Evolutionary conservation across 495 filamentous ascomycete species (phyloP).

Genomic region (Friedmanniomyces endolithicus): DNA sequence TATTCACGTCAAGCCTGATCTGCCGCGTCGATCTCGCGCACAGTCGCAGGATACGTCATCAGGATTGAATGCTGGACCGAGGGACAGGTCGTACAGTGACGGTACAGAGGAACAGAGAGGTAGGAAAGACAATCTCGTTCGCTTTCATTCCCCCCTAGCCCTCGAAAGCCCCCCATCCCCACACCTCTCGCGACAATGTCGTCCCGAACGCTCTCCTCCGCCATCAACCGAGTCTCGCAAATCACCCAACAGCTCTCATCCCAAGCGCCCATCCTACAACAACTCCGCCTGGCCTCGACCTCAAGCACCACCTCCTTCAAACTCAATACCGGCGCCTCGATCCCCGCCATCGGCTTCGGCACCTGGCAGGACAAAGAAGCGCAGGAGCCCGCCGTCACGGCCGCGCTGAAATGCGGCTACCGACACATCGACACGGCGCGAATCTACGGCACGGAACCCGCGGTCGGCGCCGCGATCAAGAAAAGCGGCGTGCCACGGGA

Average conservation of each 20-base stretch:
- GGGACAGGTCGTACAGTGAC: too few relatives aligned
- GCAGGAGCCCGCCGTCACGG: conserved; percentile 25
- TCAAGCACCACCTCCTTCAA: conserved; percentile 8
- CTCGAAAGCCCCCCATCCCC: too few relatives aligned
- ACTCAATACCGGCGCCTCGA: conserved; percentile 30
- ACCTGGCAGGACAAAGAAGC: conserved; percentile 37
- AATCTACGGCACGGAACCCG: conserved; percentile 26
- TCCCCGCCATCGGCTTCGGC: conserved; percentile 41
- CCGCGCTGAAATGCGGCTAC: conserved; percentile 22
- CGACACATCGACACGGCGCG: conserved; percentile 26
- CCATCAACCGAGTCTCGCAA: conserved; percentile 11
- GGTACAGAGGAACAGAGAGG: too few relatives aligned
- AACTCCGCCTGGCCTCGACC: conserved; percentile 13
- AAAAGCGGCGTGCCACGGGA: conserved; percentile 20
- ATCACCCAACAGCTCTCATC: conserved; percentile 21
- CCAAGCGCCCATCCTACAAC: conserved; percentile 12
- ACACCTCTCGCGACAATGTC: conserved; percentile 13
- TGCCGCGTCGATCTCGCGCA: too few relatives aligned
- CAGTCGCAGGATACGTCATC: too few relatives aligned
- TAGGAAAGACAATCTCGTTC: background rate
- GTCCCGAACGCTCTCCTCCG: conserved; percentile 6
- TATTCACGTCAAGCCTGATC: too few relatives aligned
- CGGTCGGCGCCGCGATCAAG: conserved; percentile 22
- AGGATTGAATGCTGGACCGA: too few relatives aligned
- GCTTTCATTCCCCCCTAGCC: background rate